Evolutionary conservation across 164 flowering plant genomes (phyloP), one percentile per base, ranked within the genome.

Genomic region (Piper betle): DNA sequence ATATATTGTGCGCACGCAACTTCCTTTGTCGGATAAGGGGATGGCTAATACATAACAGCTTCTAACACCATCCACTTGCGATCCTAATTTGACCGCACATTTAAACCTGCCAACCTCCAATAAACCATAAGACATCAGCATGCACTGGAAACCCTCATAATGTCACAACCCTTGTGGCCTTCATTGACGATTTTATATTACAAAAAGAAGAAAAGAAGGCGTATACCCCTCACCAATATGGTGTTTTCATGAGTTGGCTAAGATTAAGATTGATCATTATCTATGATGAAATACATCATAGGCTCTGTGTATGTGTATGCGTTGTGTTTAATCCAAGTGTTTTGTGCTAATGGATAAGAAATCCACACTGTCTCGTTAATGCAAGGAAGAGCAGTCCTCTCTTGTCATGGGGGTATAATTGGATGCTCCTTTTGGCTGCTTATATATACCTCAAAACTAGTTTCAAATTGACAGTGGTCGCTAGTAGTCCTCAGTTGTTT

Each of bases 81-180:
- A 55, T 55, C 58, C 58, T 55, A 55, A 55, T 55, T 55, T 55
- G 58, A 55, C 39, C 58, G 58, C 58, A 55, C 33, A 25, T 25
- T 25, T 25, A 25, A 25, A 25, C 33, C 58, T 25, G 58, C 58
- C 58, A 55, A 55, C 25, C 58, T 55, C 39, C 58, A 55, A 38
- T 13, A 55, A 13, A 55, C 33, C 25, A 25, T 38, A 55, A 38
- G 33, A 25, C 33, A 55, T 55, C 58, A 55, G 58, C 58, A 55
- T 55, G 58, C 58, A 55, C 58, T 25, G 12, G 16, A 55, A 55
- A 55, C 58, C 58, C 39, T 55, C 2, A 55, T 55, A 55, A 55
- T 55, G 10, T 55, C 58, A 33, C 33, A 25, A 55, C 39, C 15
- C 39, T 7, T 16, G 16, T 2, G 39, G 33, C 39, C 39, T 17